Evolutionary conservation across 306 rosid species (phyloP).

Genomic region (Alnus glutinosa): DNA sequence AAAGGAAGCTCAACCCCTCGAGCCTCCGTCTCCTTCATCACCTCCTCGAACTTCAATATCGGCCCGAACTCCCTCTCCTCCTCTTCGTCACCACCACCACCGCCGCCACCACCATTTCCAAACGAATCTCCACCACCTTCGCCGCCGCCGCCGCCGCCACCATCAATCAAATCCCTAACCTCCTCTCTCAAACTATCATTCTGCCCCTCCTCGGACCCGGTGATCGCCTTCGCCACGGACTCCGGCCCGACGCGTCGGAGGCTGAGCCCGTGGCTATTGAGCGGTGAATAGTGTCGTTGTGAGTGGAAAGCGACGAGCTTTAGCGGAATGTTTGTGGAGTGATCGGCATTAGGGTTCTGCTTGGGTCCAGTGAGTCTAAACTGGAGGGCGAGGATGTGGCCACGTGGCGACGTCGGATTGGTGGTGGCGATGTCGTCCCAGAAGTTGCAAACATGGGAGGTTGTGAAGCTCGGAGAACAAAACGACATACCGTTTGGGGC

Average conservation of each 20-base stretch:
- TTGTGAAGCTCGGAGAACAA: slow-evolving; percentile 32
- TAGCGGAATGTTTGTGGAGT: background rate
- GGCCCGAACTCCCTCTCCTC: slow-evolving; percentile 75
- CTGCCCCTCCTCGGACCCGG: slow-evolving; percentile 12
- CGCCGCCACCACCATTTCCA: slow-evolving; percentile 36
- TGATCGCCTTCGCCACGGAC: slow-evolving; percentile 21
- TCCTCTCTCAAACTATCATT: background rate
- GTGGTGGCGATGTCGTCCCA: slow-evolving; percentile 21
- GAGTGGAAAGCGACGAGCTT: slow-evolving; percentile 24
- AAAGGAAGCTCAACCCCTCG: slow-evolving; percentile 66
- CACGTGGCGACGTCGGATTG: slow-evolving; percentile 21
- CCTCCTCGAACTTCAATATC: slow-evolving; percentile 63
- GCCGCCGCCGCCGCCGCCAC: slow-evolving; percentile 41
- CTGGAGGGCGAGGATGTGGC: slow-evolving; percentile 6
- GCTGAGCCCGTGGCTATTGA: slow-evolving; percentile 18
- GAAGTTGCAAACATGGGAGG: slow-evolving; percentile 20
- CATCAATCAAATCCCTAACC: slow-evolving; percentile 20
- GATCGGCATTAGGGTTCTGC: slow-evolving; percentile 4
- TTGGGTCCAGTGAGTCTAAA: slow-evolving; percentile 3
- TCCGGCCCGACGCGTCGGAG: slow-evolving; percentile 42
- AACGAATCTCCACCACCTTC: slow-evolving; percentile 26
- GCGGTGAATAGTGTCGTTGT: background rate
- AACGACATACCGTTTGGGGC: slow-evolving; percentile 46
- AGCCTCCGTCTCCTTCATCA: slow-evolving; percentile 64
- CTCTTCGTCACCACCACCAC: slow-evolving; percentile 33